Conservation (phyloP, 2,329 filamentous ascomycete genomes). For the Curvularia spicifera region DNA sequence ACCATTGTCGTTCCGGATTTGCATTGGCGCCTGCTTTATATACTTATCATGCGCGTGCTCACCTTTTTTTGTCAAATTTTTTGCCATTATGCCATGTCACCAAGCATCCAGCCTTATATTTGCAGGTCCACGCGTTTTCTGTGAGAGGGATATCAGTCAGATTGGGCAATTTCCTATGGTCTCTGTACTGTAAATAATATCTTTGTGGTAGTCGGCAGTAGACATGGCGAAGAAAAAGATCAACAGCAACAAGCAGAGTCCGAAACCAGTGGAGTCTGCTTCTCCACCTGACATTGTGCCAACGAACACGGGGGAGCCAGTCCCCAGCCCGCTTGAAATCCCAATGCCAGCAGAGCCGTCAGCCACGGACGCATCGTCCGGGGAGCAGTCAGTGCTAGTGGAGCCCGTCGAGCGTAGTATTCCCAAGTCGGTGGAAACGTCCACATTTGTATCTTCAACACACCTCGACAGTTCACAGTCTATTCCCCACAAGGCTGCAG, state of each 20-base stretch:
- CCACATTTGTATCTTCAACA: constrained; percentile 27
- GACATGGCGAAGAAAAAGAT: constrained; percentile 45
- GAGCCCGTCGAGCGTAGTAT: constrained; percentile 22
- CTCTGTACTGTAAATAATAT: constrained; percentile 32
- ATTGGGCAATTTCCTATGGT: neutral
- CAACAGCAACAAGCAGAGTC: constrained; percentile 21
- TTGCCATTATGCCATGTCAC: constrained; percentile 48
- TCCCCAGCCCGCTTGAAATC: constrained; percentile 25
- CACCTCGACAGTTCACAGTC: constrained; percentile 14
- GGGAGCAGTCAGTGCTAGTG: constrained; percentile 19
- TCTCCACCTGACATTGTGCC: constrained; percentile 38
- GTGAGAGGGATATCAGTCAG: constrained; percentile 36
- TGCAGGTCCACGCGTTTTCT: constrained; percentile 23
- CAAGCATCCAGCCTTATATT: constrained; percentile 39
- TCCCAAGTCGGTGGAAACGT: constrained; percentile 26
- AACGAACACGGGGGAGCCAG: constrained; percentile 29
- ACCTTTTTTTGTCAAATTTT: constrained; percentile 38
- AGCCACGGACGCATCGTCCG: constrained; percentile 19
- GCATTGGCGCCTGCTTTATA: constrained; percentile 41
- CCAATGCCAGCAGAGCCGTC: constrained; percentile 27
- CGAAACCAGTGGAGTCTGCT: constrained; percentile 38
- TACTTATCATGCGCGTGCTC: constrained; percentile 46
- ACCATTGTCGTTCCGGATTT: constrained; percentile 38
- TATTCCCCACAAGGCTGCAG: constrained; percentile 13
- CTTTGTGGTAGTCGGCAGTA: constrained; percentile 17